phyloP scores from a whole-genome alignment of 192 early-diverging fungal species.

The Backusella liffmaniae region DNA sequence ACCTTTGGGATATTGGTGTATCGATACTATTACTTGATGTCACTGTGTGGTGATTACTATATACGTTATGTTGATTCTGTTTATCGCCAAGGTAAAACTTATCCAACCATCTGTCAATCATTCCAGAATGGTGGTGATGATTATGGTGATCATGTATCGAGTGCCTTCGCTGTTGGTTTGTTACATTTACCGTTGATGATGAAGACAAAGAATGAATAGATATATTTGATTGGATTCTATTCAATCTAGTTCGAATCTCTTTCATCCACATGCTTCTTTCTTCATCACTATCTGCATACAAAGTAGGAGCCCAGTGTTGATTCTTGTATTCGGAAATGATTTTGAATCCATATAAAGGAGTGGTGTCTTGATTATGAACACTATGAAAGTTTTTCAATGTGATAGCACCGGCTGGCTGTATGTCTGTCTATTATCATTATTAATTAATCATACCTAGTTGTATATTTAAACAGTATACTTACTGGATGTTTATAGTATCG shows the following conservation, averaged over 20 bases:
- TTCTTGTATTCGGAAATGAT: constrained; percentile 4
- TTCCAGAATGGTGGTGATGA: not conserved
- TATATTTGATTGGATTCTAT: not conserved
- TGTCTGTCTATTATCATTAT: not conserved
- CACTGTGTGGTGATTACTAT: not conserved
- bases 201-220: not conserved
- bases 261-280: not conserved
- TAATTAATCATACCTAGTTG: not conserved
- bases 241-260: not conserved
- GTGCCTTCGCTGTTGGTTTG: not conserved
- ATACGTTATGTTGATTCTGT: not conserved
- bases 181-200: not conserved
- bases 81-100: not conserved
- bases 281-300: not conserved
- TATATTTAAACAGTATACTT: not conserved
- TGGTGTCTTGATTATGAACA: not conserved
- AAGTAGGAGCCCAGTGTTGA: not conserved
- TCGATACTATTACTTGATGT: not conserved
- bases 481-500: not conserved
- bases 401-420: not conserved
- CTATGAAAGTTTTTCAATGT: not conserved
- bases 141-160: not conserved
- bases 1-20: not conserved
- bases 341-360: constrained; percentile 3
- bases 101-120: constrained; percentile 3